Percentiles rank a stretch among this genome's conserved stretches.
Conservation (phyloP, 148 eudicot species). For the Heliamphora exappendiculata region DNA sequence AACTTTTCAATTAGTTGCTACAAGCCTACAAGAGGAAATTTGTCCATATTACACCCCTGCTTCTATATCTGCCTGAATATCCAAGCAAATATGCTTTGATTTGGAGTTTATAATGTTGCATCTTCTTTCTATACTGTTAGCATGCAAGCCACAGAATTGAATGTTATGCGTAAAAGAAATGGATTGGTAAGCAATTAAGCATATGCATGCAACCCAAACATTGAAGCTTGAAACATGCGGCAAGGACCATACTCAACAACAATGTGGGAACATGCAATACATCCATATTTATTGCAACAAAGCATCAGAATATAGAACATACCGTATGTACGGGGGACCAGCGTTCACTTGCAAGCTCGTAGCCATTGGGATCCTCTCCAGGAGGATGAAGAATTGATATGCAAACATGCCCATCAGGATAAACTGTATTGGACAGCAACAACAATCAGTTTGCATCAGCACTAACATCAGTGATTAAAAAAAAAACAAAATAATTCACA, state of each 20-base stretch:
- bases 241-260: neutral
- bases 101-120: neutral
- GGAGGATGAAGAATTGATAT: conserved; percentile 65
- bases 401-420: conserved; percentile 51
- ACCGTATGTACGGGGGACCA: conserved; percentile 60
- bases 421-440: conserved; percentile 20
- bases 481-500: neutral
- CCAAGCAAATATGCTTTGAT: neutral
- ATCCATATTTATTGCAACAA: neutral
- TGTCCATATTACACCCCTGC: neutral
- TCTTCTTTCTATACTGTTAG: neutral
- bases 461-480: neutral
- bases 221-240: neutral
- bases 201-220: neutral
- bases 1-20: neutral
- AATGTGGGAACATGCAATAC: neutral
- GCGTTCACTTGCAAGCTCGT: conserved; percentile 58
- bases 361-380: conserved; percentile 53
- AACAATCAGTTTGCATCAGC: neutral
- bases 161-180: neutral
- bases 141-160: neutral
- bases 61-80: neutral
- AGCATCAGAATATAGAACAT: conserved; percentile 3
- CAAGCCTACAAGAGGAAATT: neutral
- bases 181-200: neutral